These are phyloP conservation scores for Candida insectorum DNA, from an alignment of 805 yeast species.

Conservation along the genomic window DNA sequence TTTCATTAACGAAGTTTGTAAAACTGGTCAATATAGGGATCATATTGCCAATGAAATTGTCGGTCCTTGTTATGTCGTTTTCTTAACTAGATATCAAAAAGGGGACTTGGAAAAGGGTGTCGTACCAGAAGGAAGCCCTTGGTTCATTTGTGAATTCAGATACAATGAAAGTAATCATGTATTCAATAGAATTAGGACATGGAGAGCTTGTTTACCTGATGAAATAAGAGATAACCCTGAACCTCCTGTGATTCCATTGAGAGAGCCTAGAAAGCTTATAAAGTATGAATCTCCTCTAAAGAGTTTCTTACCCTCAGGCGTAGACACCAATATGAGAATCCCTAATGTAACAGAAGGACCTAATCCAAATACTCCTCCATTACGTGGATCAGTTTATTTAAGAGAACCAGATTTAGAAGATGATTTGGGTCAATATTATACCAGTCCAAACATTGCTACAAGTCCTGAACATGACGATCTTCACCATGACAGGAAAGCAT, in stretches of 20 bases:
- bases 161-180: slow-evolving; percentile 87
- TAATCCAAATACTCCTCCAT: slow-evolving; percentile 83
- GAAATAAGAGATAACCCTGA: slow-evolving; percentile 87
- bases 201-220: slow-evolving; percentile 98
- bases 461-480: slow-evolving; percentile 39
- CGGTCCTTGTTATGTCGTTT: slow-evolving; percentile 93
- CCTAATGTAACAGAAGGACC: slow-evolving; percentile 83
- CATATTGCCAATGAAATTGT: slow-evolving; percentile 84
- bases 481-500: slow-evolving; percentile 34
- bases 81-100: slow-evolving; percentile 89
- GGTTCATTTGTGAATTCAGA: slow-evolving; percentile 92
- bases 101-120: slow-evolving; percentile 76
- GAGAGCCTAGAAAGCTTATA: slow-evolving; percentile 62
- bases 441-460: slow-evolving; percentile 38
- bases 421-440: slow-evolving; percentile 71
- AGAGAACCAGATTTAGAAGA: slow-evolving; percentile 74
- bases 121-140: slow-evolving; percentile 71
- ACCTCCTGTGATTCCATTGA: slow-evolving; percentile 65
- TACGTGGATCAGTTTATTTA: slow-evolving; percentile 84
- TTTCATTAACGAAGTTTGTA: slow-evolving; percentile 91
- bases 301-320: slow-evolving; percentile 70
- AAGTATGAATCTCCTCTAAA: slow-evolving; percentile 83
- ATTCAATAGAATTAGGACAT: slow-evolving; percentile 92
- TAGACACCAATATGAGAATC: slow-evolving; percentile 66
- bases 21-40: slow-evolving; percentile 95